Percentiles rank a stretch among this genome's conserved stretches.
These are phyloP conservation scores for Lathyrus tuberosus DNA, from an alignment of 306 rosid species.

Conservation along the genomic window DNA sequence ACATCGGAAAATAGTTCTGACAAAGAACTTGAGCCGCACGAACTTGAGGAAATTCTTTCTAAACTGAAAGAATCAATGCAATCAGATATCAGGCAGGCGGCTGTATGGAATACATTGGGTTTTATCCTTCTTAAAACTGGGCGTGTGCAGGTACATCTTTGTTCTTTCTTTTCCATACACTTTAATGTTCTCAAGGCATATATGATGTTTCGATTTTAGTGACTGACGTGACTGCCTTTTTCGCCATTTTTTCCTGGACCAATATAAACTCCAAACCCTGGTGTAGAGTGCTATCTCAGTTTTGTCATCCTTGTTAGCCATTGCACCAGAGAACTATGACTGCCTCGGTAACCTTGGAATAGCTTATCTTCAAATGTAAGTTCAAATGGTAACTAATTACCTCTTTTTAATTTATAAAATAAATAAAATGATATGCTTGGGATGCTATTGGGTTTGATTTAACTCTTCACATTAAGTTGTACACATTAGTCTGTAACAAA, in stretches of 20 bases:
- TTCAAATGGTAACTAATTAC: conserved; percentile 6
- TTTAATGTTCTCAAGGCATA: conserved; percentile 23
- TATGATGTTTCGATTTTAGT: conserved; percentile 25
- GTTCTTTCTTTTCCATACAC: conserved; percentile 29
- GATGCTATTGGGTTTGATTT: not conserved
- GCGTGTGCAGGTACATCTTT: conserved; percentile 69
- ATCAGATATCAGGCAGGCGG: conserved; percentile 85
- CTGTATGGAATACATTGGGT: conserved; percentile 94
- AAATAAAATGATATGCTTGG: conserved; percentile 1
- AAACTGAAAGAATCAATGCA: conserved; percentile 74
- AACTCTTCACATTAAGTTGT: conserved; percentile 6
- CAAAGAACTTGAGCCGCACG: conserved; percentile 83
- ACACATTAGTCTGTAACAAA: conserved; percentile 15
- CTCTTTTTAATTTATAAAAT: not conserved
- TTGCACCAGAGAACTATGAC: conserved; percentile 76
- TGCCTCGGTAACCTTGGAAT: conserved; percentile 94
- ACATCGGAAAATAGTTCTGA: conserved; percentile 67
- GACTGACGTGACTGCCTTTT: conserved; percentile 24
- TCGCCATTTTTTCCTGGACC: conserved; percentile 35
- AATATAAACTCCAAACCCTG: conserved; percentile 38
- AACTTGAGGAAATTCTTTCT: conserved; percentile 77
- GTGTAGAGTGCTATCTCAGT: conserved; percentile 81
- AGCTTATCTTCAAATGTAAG: conserved; percentile 87
- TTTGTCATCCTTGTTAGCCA: conserved; percentile 76
- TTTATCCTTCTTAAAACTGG: conserved; percentile 81